phyloP scores from a whole-genome alignment of 805 yeast species.

The Teunomyces barrocoloradensis region DNA sequence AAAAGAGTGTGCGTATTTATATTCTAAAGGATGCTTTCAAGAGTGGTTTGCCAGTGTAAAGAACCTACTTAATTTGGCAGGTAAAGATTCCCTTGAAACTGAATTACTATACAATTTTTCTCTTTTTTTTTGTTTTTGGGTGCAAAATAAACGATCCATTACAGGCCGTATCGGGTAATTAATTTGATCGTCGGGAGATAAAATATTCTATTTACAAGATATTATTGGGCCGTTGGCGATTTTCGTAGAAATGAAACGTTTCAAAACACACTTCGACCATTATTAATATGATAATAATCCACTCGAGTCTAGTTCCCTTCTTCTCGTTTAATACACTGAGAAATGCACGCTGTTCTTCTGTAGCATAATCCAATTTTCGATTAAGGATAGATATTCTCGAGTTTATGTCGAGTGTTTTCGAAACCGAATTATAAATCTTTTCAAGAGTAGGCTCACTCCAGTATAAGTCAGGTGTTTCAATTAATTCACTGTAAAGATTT shows the following conservation, averaged over 20 bases:
- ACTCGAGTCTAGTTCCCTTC: conserved; percentile 73
- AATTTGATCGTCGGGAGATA: not conserved
- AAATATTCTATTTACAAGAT: not conserved
- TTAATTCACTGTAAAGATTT: conserved; percentile 81
- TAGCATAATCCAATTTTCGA: conserved; percentile 83
- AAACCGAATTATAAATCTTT: conserved; percentile 65
- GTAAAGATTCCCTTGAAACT: not conserved
- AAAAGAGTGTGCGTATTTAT: not conserved
- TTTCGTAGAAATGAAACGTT: conserved; percentile 67
- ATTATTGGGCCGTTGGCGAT: conserved; percentile 13
- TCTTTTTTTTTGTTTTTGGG: not conserved
- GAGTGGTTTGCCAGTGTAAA: not conserved
- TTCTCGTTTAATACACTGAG: conserved; percentile 73
- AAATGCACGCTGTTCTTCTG: conserved; percentile 81
- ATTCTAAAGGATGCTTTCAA: not conserved
- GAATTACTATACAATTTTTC: not conserved
- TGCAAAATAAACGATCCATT: not conserved
- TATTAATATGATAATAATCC: conserved; percentile 83
- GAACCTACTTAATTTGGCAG: not conserved
- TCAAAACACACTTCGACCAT: conserved; percentile 86
- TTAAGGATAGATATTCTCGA: conserved; percentile 79
- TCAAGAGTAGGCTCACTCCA: conserved; percentile 92
- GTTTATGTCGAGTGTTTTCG: conserved; percentile 68
- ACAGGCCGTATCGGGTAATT: not conserved
- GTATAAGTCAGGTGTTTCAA: conserved; percentile 89